Percentiles rank a stretch among this genome's conserved stretches.
These are phyloP conservation scores for Phtheirospermum japonicum DNA, from an alignment of 257 asterid genomes.

Conservation along the genomic window DNA sequence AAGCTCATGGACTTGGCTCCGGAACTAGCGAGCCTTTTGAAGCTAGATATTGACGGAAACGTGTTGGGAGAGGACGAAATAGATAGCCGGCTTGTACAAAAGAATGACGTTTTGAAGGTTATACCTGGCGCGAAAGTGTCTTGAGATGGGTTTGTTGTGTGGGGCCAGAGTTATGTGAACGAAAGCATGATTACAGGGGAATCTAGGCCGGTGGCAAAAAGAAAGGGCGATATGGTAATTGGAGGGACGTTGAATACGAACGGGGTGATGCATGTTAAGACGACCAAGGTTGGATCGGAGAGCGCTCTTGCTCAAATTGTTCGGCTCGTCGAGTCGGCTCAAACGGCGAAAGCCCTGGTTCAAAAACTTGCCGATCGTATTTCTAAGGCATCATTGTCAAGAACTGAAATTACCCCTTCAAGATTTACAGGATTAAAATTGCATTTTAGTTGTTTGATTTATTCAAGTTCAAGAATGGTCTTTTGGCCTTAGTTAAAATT, in stretches of 20 bases:
- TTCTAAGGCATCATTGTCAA: too few relatives aligned
- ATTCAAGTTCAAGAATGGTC: too few relatives aligned
- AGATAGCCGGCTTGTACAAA: too few relatives aligned
- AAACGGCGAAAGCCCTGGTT: conserved; percentile 64
- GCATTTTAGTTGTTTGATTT: too few relatives aligned
- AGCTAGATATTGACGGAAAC: too few relatives aligned
- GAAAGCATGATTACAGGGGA: conserved; percentile 86
- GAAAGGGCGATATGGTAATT: conserved; percentile 49
- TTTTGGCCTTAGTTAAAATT: too few relatives aligned
- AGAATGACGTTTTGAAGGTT: conserved; percentile 53
- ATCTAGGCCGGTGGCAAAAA: conserved; percentile 47
- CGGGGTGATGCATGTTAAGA: conserved; percentile 54
- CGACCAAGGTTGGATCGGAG: conserved; percentile 64
- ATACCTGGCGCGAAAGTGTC: conserved; percentile 65
- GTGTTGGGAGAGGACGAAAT: too few relatives aligned
- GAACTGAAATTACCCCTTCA: too few relatives aligned
- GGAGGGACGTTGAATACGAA: conserved; percentile 60
- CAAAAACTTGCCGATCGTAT: conserved; percentile 67
- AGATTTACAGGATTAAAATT: too few relatives aligned
- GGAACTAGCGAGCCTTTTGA: too few relatives aligned
- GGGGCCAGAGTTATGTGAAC: conserved; percentile 60
- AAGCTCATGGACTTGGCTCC: conserved; percentile 40
- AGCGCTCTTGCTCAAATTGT: conserved; percentile 65
- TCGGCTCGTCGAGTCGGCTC: conserved; percentile 64
- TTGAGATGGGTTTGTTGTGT: conserved; percentile 53